Conservation (phyloP, 768 basidiomycete genomes). For the Pulveroboletus sp. region DNA sequence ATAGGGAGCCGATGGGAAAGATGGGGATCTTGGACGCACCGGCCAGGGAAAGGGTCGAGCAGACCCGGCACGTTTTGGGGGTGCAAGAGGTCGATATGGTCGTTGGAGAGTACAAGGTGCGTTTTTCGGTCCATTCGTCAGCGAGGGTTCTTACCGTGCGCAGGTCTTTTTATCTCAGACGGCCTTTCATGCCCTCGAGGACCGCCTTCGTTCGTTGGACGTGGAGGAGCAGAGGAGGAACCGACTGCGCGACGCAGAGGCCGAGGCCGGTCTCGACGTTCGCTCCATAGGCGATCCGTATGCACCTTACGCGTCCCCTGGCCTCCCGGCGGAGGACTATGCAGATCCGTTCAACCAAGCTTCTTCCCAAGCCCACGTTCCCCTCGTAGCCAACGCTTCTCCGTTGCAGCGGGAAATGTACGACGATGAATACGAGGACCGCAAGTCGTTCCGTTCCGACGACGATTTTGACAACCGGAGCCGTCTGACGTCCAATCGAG, state of each 20-base stretch:
- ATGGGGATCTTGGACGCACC: conserved; percentile 58
- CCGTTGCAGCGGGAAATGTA: conserved; percentile 78
- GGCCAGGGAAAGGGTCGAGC: conserved; percentile 56
- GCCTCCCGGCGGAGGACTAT: conserved; percentile 41
- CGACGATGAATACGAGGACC: conserved; percentile 76
- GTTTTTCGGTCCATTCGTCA: neutral
- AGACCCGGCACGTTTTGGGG: conserved; percentile 51
- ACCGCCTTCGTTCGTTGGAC: conserved; percentile 77
- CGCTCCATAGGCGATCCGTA: conserved; percentile 64
- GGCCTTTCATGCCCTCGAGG: conserved; percentile 87
- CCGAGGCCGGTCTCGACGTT: conserved; percentile 61
- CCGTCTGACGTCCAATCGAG: conserved; percentile 70
- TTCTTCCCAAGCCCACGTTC: conserved; percentile 67
- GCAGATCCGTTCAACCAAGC: conserved; percentile 47
- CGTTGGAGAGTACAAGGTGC: conserved; percentile 79
- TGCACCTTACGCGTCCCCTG: conserved; percentile 66
- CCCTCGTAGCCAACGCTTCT: conserved; percentile 79
- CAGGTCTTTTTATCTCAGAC: conserved; percentile 86
- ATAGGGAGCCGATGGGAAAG: conserved; percentile 59
- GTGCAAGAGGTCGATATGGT: conserved; percentile 71
- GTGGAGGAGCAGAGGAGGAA: conserved; percentile 84
- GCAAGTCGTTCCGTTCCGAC: conserved; percentile 66
- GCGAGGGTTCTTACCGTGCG: conserved; percentile 1
- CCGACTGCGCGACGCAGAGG: conserved; percentile 69
- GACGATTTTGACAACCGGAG: conserved; percentile 82